phyloP scores from a whole-genome alignment of 148 eudicot species.

The Agrostemma githago region DNA sequence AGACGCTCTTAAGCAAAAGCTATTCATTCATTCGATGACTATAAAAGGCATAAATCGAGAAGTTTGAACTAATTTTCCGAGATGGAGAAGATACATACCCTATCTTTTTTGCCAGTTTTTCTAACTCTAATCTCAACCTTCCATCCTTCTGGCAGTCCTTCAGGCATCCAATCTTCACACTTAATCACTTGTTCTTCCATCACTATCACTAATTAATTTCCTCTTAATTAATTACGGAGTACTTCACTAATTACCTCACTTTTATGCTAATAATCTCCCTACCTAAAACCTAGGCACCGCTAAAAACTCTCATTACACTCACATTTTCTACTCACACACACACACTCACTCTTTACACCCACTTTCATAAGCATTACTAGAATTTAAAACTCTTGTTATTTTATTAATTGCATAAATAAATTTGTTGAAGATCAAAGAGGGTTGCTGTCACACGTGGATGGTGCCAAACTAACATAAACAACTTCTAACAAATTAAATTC shows the following conservation, averaged over 20 bases:
- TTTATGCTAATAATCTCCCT: slow-evolving; percentile 25
- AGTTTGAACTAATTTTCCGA: too few relatives aligned
- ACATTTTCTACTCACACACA: slow-evolving; percentile 5
- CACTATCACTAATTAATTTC: neutral
- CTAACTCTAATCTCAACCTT: slow-evolving; percentile 48
- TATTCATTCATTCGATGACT: too few relatives aligned
- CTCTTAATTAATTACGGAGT: neutral
- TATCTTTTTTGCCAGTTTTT: slow-evolving; percentile 56
- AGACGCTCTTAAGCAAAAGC: too few relatives aligned
- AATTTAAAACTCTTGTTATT: neutral
- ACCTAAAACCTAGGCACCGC: slow-evolving; percentile 31
- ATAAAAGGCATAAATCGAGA: too few relatives aligned
- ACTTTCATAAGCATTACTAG: slow-evolving; percentile 16
- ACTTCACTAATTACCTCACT: neutral
- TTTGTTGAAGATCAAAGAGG: slow-evolving; percentile 25
- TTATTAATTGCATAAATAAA: slow-evolving; percentile 17
- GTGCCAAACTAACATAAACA: slow-evolving; percentile 21
- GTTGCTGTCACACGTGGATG: slow-evolving; percentile 37
- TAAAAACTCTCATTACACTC: slow-evolving; percentile 22
- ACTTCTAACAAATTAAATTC: neutral
- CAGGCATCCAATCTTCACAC: slow-evolving; percentile 54
- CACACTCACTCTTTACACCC: slow-evolving; percentile 16
- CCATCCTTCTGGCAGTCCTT: slow-evolving; percentile 78
- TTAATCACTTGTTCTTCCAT: slow-evolving; percentile 33
- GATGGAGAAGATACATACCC: slow-evolving; percentile 33